Evolutionary conservation across 2,329 filamentous ascomycete genomes (phyloP).

Genomic region (Aspergillus pseudoglaucus): DNA sequence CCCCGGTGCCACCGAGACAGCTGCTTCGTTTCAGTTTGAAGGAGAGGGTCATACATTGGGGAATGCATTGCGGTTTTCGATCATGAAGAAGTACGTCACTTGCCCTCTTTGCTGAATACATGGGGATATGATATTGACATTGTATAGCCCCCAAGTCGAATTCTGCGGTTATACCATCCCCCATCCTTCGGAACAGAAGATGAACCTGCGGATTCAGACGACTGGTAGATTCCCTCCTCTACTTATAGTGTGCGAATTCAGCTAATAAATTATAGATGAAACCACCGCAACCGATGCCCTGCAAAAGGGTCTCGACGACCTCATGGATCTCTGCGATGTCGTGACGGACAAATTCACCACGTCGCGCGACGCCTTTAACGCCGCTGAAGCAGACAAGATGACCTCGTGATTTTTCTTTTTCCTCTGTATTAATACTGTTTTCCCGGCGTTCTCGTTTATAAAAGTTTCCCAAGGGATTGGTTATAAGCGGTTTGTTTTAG

Average conservation of each 20-base stretch:
- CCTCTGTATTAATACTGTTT: constrained; percentile 7
- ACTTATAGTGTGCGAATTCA: neutral
- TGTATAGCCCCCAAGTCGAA: constrained; percentile 77
- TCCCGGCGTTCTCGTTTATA: constrained; percentile 18
- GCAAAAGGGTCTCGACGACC: constrained; percentile 80
- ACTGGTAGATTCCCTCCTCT: constrained; percentile 60
- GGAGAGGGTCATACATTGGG: constrained; percentile 93
- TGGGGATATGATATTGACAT: constrained; percentile 4
- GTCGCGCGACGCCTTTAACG: constrained; percentile 57
- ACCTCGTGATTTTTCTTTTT: constrained; percentile 17
- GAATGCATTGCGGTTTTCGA: constrained; percentile 87
- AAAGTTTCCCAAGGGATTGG: constrained; percentile 7
- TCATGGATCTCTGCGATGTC: constrained; percentile 88
- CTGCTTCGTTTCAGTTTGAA: constrained; percentile 90
- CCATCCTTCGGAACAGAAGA: constrained; percentile 89
- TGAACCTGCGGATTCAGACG: constrained; percentile 96
- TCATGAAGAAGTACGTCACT: constrained; percentile 86
- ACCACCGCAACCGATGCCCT: constrained; percentile 77
- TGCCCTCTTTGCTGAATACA: constrained; percentile 1
- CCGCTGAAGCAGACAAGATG: constrained; percentile 29
- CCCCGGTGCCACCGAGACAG: constrained; percentile 73
- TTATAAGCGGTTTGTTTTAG: constrained; percentile 2
- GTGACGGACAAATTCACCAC: constrained; percentile 82
- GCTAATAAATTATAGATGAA: constrained; percentile 51
- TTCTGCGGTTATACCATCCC: constrained; percentile 98